Evolutionary conservation across 306 rosid genomes (phyloP).

Genomic region (Notholithocarpus densiflorus): DNA sequence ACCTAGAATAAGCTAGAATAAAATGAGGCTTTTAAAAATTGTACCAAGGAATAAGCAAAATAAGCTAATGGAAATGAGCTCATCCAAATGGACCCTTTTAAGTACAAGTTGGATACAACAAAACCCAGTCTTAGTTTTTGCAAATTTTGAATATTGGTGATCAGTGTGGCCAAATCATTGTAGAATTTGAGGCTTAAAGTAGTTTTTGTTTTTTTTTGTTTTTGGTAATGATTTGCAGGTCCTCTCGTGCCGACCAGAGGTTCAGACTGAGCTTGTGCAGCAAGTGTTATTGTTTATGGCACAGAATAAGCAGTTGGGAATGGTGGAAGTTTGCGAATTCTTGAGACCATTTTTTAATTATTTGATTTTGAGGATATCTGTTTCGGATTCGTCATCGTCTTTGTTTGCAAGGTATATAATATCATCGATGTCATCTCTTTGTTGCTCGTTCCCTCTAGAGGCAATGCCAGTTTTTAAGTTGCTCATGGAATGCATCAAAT

Average conservation of each 20-base stretch:
- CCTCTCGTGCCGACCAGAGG: constrained; percentile 62
- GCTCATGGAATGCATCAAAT: constrained; percentile 55
- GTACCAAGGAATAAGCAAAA: no score
- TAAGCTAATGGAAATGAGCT: not conserved
- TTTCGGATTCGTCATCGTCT: constrained; percentile 46
- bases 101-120: not conserved
- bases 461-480: constrained; percentile 66
- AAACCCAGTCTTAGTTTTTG: not conserved
- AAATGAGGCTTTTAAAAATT: no score
- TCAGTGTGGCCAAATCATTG: not conserved
- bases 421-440: constrained; percentile 60
- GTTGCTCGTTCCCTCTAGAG: constrained; percentile 64
- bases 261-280: constrained; percentile 72
- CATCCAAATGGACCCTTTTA: not conserved
- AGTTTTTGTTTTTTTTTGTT: not conserved
- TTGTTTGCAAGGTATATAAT: constrained; percentile 56
- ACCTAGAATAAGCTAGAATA: no score
- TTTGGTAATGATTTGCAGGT: constrained; percentile 44
- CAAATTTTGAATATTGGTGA: not conserved
- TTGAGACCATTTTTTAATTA: constrained; percentile 62
- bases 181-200: constrained; percentile 13
- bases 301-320: constrained; percentile 53
- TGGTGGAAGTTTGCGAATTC: constrained; percentile 65
- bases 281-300: constrained; percentile 67
- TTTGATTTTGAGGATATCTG: constrained; percentile 51